Percentiles rank a stretch among this genome's conserved stretches.
Conservation (phyloP, 1,139 yeast species). For the Torulaspora pretoriensis region DNA sequence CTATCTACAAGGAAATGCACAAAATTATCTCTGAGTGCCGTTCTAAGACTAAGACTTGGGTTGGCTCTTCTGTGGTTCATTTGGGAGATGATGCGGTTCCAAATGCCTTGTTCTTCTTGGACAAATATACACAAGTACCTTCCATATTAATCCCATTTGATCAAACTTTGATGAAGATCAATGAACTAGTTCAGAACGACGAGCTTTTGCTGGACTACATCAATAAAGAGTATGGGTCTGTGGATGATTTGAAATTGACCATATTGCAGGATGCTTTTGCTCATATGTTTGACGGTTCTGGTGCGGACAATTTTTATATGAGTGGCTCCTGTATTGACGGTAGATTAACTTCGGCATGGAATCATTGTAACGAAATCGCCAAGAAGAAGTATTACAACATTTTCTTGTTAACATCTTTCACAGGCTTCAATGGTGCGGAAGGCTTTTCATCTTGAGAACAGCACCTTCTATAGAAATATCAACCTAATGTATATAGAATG, state of each 20-base stretch:
- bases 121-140: conserved; percentile 73
- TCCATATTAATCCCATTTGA: conserved; percentile 66
- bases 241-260: conserved; percentile 47
- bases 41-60: conserved; percentile 58
- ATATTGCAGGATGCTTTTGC: conserved; percentile 65
- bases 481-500: not conserved
- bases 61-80: conserved; percentile 72
- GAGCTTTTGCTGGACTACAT: conserved; percentile 48
- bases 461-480: not conserved
- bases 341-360: conserved; percentile 72
- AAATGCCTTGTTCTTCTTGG: conserved; percentile 67
- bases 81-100: conserved; percentile 78
- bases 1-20: conserved; percentile 63
- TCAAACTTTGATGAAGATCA: conserved; percentile 50
- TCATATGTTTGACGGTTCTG: conserved; percentile 74
- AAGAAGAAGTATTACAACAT: conserved; percentile 61
- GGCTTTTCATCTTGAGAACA: conserved; percentile 38
- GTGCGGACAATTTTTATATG: conserved; percentile 73
- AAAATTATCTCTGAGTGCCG: conserved; percentile 59
- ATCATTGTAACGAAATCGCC: conserved; percentile 64
- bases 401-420: conserved; percentile 62
- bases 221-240: conserved; percentile 50
- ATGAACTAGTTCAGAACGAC: conserved; percentile 46
- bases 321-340: conserved; percentile 82
- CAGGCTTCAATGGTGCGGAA: conserved; percentile 70